phyloP scores from a whole-genome alignment of 148 eudicot species.

The Spergularia bocconei region DNA sequence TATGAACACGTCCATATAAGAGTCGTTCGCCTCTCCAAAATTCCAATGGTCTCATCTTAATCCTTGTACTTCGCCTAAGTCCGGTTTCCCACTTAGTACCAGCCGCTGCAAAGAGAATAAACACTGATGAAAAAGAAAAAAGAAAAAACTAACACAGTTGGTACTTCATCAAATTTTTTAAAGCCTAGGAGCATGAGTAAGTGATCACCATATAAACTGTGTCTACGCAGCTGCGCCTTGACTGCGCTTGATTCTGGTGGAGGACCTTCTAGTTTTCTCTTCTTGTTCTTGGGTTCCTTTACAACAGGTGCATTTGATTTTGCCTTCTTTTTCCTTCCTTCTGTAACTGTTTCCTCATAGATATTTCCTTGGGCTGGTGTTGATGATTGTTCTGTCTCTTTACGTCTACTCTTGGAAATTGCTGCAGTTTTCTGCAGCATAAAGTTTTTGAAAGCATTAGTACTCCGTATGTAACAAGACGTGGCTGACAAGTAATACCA shows the following conservation, averaged over 20 bases:
- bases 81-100: conserved; percentile 70
- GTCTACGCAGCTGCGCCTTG: conserved; percentile 35
- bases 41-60: conserved; percentile 71
- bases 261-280: conserved; percentile 22
- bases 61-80: conserved; percentile 69
- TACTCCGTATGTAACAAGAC: not conserved
- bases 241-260: conserved; percentile 19
- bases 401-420: conserved; percentile 9
- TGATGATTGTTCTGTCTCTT: conserved; percentile 1
- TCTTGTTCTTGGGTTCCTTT: conserved; percentile 15
- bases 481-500: not conserved
- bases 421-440: conserved; percentile 10
- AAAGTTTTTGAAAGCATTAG: not conserved
- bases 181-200: conserved; percentile 14
- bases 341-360: conserved; percentile 11
- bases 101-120: conserved; percentile 42
- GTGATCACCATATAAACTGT: conserved; percentile 62
- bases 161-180: not conserved
- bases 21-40: conserved; percentile 83
- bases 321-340: conserved; percentile 12
- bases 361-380: not conserved
- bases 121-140: conserved; percentile 12
- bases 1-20: conserved; percentile 65
- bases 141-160: not conserved
- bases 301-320: conserved; percentile 8